Evolutionary conservation across 192 early-diverging fungal genomes (phyloP), one percentile per base, ranked within the genome.

Genomic region (Coemansia reversa): DNA sequence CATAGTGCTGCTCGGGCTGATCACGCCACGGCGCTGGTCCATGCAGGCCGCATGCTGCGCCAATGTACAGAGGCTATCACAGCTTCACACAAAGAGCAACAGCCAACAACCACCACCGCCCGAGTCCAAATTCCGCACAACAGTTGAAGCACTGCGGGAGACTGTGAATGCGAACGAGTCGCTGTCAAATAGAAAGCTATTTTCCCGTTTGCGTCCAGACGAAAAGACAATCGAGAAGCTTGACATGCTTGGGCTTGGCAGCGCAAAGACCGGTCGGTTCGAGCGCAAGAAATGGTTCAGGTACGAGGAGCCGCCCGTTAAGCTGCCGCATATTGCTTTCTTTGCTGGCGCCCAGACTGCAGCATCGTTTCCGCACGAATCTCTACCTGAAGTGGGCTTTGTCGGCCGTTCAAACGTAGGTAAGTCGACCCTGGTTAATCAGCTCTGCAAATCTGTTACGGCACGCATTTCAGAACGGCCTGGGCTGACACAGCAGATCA

Each of bases 341-440:
- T 79, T 83, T 67, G 81, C 81, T 2, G 81, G 81, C 12, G 81
- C 81, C 3, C 69, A 76, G 48, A 27, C 39, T 12, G 55, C 69
- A 11, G 29, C 56, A 22, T 83, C 81, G 62, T 83, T 83, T 39
- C 81, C 81, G 4, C 20, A 35, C 7, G 66, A 50, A 52, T 51
- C 63, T 29, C 63, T 83, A n/a, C 76, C 81, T 2, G 81, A 79
- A 58, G 61, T 83, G 11, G 81, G 72, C 56, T 70, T 83, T 66
- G 69, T 83, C 51, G 90, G 90, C 11, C 74, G 91, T 29, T 91
- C 89, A 0, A 92, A 92, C 70, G 91, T 92, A 7, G 91, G 91
- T 28, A 92, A 92, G 61, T 92, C 91, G 18, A 88, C 86, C 45
- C 84, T 92, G 56, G 64, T 92, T 16, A 92, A 92, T 67, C 76